A percentile compares a stretch with the other conserved stretches of the same genome.
These are phyloP conservation scores for Cutaneotrichosporon cyanovorans DNA, from an alignment of 1,284 basidiomycete genomes.

Conservation along the genomic window DNA sequence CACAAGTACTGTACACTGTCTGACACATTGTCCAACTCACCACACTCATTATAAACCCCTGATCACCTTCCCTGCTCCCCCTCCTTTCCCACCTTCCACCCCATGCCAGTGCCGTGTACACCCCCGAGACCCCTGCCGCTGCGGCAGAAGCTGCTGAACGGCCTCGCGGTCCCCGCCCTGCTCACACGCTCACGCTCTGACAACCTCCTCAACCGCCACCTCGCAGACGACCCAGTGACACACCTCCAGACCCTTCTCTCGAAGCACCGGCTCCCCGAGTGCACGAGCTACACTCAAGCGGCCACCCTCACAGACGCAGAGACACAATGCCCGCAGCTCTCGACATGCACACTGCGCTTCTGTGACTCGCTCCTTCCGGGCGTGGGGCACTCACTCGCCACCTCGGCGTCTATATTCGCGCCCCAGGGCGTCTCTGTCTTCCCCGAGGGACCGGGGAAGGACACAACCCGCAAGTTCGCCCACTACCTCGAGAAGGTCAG, in stretches of 20 bases:
- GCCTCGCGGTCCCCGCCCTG: not conserved
- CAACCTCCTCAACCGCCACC: not conserved
- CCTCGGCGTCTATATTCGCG: not conserved
- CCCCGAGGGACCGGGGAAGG: not conserved
- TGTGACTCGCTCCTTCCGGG: not conserved
- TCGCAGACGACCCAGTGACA: not conserved
- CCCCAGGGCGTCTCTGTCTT: not conserved
- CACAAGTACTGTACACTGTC: not conserved
- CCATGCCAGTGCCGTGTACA: not conserved
- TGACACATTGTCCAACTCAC: not conserved
- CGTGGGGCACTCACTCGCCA: not conserved
- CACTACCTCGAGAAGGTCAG: not conserved
- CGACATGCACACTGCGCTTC: not conserved
- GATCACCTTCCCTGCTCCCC: not conserved
- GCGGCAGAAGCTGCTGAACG: not conserved
- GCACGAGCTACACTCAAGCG: not conserved
- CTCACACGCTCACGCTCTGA: not conserved
- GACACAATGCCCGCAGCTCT: not conserved
- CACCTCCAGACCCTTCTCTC: conserved; percentile 1
- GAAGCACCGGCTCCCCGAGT: conserved; percentile 1
- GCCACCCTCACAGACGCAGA: not conserved
- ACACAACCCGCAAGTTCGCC: conserved; percentile 4
- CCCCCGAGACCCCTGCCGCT: not conserved
- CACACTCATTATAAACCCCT: not conserved
- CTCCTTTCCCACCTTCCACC: not conserved